A percentile compares a stretch with the other conserved stretches of the same genome.
Conservation (phyloP, 2,329 filamentous ascomycete genomes). For the Emmonsiellopsis sp. region DNA sequence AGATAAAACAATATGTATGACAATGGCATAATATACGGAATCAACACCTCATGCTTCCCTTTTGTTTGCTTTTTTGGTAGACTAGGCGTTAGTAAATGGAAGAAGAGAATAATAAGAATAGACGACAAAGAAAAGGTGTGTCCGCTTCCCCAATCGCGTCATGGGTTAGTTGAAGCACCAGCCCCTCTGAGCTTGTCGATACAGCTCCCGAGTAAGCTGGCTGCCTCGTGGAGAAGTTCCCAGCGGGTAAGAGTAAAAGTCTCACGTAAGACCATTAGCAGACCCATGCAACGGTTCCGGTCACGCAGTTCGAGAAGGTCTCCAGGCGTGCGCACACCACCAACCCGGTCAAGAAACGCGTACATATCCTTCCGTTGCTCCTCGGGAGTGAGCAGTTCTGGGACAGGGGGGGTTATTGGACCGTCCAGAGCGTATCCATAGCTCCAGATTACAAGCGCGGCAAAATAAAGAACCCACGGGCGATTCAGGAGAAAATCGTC, state of each 20-base stretch:
- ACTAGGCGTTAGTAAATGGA: background rate
- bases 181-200: slow-evolving; percentile 49
- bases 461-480: slow-evolving; percentile 93
- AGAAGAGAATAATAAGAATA: background rate
- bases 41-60: background rate
- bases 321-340: slow-evolving; percentile 63
- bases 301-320: slow-evolving; percentile 65
- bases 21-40: background rate
- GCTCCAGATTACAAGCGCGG: slow-evolving; percentile 84
- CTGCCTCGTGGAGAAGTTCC: slow-evolving; percentile 86
- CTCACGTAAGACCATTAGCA: slow-evolving; percentile 72
- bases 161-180: background rate
- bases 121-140: slow-evolving; percentile 13
- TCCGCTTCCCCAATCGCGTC: slow-evolving; percentile 12
- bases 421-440: slow-evolving; percentile 91
- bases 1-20: background rate
- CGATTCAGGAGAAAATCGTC: slow-evolving; percentile 86
- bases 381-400: slow-evolving; percentile 48
- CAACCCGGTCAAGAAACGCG: slow-evolving; percentile 63
- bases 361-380: slow-evolving; percentile 72
- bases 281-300: slow-evolving; percentile 71
- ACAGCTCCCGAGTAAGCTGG: slow-evolving; percentile 70
- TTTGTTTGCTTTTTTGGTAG: background rate
- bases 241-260: slow-evolving; percentile 77
- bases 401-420: slow-evolving; percentile 44